Conservation (phyloP, 768 basidiomycete genomes). For the Lactifluus pinguis region DNA sequence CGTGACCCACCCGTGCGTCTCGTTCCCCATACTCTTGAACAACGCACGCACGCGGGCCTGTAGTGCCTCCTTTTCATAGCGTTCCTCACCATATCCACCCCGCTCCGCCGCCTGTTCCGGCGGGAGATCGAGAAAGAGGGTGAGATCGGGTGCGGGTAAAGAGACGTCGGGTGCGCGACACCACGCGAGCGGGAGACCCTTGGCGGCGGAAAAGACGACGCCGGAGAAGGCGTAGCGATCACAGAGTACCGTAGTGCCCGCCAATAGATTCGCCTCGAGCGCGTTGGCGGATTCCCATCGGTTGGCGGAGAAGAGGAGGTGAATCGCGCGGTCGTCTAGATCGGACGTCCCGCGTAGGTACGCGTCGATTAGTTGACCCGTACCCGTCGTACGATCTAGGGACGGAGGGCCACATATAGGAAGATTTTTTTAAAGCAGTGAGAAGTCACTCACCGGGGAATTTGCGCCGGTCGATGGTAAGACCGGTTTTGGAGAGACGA, state of each 20-base stretch:
- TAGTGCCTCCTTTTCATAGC: slow-evolving; percentile 77
- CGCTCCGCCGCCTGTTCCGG: slow-evolving; percentile 59
- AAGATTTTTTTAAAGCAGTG: no score
- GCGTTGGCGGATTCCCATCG: slow-evolving; percentile 90
- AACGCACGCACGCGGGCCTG: slow-evolving; percentile 54
- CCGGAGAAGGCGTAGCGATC: slow-evolving; percentile 98
- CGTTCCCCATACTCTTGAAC: slow-evolving; percentile 45
- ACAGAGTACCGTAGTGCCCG: slow-evolving; percentile 70
- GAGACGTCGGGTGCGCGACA: slow-evolving; percentile 79
- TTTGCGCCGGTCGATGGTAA: slow-evolving; percentile 55
- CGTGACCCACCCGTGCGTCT: slow-evolving; percentile 38
- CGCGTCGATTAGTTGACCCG: slow-evolving; percentile 87
- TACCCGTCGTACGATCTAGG: slow-evolving; percentile 87
- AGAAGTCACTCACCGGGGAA: slow-evolving; percentile 65
- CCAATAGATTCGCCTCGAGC: slow-evolving; percentile 48
- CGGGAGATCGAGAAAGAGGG: slow-evolving; percentile 76
- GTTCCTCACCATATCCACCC: slow-evolving; percentile 78
- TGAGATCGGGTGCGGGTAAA: slow-evolving; percentile 84
- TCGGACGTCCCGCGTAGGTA: slow-evolving; percentile 81
- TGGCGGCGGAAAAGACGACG: slow-evolving; percentile 75
- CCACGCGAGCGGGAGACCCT: slow-evolving; percentile 69
- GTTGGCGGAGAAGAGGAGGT: slow-evolving; percentile 94
- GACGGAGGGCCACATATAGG: no score
- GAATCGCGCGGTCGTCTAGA: slow-evolving; percentile 84
- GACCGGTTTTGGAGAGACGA: slow-evolving; percentile 38